Percentiles rank a stretch among this genome's conserved stretches.
These are phyloP conservation scores for Arthrobotrys musiformis DNA, from an alignment of 2,329 filamentous ascomycete species.

Conservation along the genomic window DNA sequence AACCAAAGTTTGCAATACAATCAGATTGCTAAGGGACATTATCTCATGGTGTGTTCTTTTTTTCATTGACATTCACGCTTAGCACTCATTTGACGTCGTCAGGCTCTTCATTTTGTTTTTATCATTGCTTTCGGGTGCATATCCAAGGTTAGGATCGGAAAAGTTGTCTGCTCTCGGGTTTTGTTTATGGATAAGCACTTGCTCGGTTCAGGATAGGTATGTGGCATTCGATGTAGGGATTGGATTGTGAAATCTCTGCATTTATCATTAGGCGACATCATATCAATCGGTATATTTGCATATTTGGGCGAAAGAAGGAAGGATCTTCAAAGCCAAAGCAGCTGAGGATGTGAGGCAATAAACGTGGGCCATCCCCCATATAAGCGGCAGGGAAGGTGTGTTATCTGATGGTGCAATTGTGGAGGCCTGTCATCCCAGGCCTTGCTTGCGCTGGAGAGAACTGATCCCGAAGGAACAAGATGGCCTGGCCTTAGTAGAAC, in stretches of 20 bases:
- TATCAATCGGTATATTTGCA: conserved; percentile 24
- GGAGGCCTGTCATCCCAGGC: conserved; percentile 1
- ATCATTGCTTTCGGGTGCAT: conserved; percentile 9
- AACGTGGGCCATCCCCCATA: conserved; percentile 6
- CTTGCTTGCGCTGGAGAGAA: conserved; percentile 15
- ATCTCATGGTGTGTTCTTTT: background rate
- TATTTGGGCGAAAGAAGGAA: conserved; percentile 36
- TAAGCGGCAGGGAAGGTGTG: conserved; percentile 32
- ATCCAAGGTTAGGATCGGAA: conserved; percentile 42
- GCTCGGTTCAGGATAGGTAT: conserved; percentile 43
- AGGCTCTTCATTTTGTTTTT: background rate
- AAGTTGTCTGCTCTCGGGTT: conserved; percentile 14
- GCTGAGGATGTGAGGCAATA: conserved; percentile 39
- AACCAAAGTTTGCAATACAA: background rate
- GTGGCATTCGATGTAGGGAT: conserved; percentile 19
- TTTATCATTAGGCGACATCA: conserved; percentile 39
- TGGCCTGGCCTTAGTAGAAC: conserved; percentile 14
- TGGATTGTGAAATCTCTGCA: conserved; percentile 32
- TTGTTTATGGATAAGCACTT: conserved; percentile 28
- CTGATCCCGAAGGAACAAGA: conserved; percentile 25
- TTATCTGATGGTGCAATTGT: conserved; percentile 30
- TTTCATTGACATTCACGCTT: conserved; percentile 17
- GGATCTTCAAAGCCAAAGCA: conserved; percentile 37
- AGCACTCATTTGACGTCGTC: background rate
- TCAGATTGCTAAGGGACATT: conserved; percentile 9